A percentile compares a stretch with the other conserved stretches of the same genome.
These are phyloP conservation scores for Cinnamomum chago DNA, from an alignment of 164 flowering plant genomes.

Conservation along the genomic window DNA sequence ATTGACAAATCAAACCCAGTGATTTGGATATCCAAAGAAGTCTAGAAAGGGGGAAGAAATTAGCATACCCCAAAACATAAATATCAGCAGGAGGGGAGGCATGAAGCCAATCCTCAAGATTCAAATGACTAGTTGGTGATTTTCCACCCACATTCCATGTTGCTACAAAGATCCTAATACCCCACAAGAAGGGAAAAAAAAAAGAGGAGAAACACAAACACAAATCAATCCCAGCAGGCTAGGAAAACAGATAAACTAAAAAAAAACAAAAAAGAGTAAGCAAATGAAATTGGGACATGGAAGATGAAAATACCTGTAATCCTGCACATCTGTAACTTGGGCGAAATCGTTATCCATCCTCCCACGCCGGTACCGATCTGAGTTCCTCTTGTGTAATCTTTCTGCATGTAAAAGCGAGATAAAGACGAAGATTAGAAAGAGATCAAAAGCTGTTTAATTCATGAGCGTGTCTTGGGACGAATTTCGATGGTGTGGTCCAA, in stretches of 20 bases:
- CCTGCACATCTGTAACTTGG: slow-evolving; percentile 67
- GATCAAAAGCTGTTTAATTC: background rate
- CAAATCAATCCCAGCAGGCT: background rate
- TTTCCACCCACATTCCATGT: slow-evolving; percentile 99
- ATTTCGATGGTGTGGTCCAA: slow-evolving; percentile 34
- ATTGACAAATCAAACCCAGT: background rate
- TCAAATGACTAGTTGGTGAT: slow-evolving; percentile 79
- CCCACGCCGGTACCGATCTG: slow-evolving; percentile 54
- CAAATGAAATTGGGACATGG: too few species aligned
- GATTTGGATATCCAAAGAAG: background rate
- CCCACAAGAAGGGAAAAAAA: slow-evolving; percentile 13
- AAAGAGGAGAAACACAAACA: slow-evolving; percentile 3
- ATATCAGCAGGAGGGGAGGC: slow-evolving; percentile 95
- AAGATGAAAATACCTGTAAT: slow-evolving; percentile 49
- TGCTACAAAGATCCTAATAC: slow-evolving; percentile 75
- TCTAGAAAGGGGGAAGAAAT: background rate
- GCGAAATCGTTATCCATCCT: slow-evolving; percentile 65
- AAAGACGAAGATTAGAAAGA: background rate
- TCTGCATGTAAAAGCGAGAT: slow-evolving; percentile 32
- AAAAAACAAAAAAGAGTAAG: background rate
- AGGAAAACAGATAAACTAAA: slow-evolving; percentile 7
- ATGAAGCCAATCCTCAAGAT: slow-evolving; percentile 95
- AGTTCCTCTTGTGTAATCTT: slow-evolving; percentile 42
- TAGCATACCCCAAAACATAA: slow-evolving; percentile 88
- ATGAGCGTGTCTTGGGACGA: background rate